Conservation (phyloP, 2,329 filamentous ascomycete species). For the Colletotrichum scovillei region DNA sequence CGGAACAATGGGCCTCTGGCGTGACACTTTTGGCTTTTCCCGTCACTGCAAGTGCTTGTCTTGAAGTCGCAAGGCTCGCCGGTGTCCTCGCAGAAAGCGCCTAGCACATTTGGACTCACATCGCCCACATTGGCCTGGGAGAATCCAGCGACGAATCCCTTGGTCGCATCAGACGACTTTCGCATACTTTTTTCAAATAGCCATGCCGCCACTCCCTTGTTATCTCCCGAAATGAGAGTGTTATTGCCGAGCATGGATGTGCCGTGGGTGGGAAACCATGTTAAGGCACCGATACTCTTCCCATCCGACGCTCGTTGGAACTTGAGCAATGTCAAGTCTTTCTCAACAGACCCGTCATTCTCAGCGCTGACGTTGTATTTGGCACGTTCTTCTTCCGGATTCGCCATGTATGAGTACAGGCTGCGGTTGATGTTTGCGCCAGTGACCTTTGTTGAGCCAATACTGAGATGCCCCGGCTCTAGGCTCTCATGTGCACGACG, state of each 20-base stretch:
- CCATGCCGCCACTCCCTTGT: conserved; percentile 90
- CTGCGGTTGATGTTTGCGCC: conserved; percentile 91
- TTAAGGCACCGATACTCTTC: conserved; percentile 82
- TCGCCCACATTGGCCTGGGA: conserved; percentile 93
- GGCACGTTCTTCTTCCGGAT: conserved; percentile 80
- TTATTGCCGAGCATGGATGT: conserved; percentile 93
- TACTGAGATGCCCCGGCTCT: conserved; percentile 71
- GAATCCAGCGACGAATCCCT: conserved; percentile 87
- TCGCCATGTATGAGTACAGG: conserved; percentile 87
- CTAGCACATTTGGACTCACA: conserved; percentile 85
- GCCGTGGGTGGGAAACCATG: conserved; percentile 92
- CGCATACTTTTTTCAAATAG: conserved; percentile 80
- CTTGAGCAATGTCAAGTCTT: conserved; percentile 78
- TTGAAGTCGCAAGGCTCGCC: conserved; percentile 75
- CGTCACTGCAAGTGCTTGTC: conserved; percentile 81
- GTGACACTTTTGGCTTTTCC: conserved; percentile 75
- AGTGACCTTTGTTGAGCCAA: conserved; percentile 71
- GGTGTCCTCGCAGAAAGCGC: conserved; percentile 88
- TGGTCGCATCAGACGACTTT: conserved; percentile 62
- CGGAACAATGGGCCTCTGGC: conserved; percentile 76
- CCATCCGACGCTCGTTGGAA: conserved; percentile 78
- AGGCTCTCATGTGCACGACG: conserved; percentile 75
- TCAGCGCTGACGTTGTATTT: conserved; percentile 64
- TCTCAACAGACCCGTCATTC: conserved; percentile 55
- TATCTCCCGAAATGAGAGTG: conserved; percentile 88